Conservation (phyloP, 805 yeast genomes). For the Metschnikowia picachoensis region DNA sequence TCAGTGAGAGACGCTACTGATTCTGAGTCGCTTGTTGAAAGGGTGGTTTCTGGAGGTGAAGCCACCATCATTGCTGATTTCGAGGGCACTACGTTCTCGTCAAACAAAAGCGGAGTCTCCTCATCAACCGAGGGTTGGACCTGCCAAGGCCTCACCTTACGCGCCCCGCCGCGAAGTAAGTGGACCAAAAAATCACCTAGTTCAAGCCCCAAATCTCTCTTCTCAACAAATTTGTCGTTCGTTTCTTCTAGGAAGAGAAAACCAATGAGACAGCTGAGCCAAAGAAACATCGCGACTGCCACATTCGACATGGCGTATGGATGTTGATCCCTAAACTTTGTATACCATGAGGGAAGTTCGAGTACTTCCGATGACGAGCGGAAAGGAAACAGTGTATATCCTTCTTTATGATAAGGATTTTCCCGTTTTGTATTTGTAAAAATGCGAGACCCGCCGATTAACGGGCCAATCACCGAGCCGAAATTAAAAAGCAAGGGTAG, state of each 20-base stretch:
- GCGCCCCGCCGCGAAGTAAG: slow-evolving; percentile 17
- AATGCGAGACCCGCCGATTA: slow-evolving; percentile 49
- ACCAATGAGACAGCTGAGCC: slow-evolving; percentile 34
- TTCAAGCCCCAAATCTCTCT: slow-evolving; percentile 44
- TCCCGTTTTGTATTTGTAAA: slow-evolving; percentile 42
- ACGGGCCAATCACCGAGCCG: slow-evolving; percentile 60
- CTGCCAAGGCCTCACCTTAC: slow-evolving; percentile 23
- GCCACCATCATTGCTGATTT: not conserved
- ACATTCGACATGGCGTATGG: slow-evolving; percentile 55
- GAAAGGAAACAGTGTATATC: not conserved
- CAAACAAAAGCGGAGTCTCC: slow-evolving; percentile 8
- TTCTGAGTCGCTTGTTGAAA: not conserved
- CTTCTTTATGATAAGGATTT: slow-evolving; percentile 15
- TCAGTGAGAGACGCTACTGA: slow-evolving; percentile 1
- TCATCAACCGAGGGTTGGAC: not conserved
- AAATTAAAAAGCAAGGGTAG: slow-evolving; percentile 60
- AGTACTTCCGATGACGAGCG: not conserved
- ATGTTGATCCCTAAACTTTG: slow-evolving; percentile 28
- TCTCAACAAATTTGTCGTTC: slow-evolving; percentile 34
- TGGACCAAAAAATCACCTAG: slow-evolving; percentile 36
- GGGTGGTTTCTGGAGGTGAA: not conserved
- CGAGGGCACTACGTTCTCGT: not conserved
- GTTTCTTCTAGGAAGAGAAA: slow-evolving; percentile 53
- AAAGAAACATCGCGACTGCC: slow-evolving; percentile 38
- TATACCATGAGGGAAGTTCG: slow-evolving; percentile 12